phyloP scores from a whole-genome alignment of 2,329 filamentous ascomycete species.

The Chrysosphaeria jannelii region DNA sequence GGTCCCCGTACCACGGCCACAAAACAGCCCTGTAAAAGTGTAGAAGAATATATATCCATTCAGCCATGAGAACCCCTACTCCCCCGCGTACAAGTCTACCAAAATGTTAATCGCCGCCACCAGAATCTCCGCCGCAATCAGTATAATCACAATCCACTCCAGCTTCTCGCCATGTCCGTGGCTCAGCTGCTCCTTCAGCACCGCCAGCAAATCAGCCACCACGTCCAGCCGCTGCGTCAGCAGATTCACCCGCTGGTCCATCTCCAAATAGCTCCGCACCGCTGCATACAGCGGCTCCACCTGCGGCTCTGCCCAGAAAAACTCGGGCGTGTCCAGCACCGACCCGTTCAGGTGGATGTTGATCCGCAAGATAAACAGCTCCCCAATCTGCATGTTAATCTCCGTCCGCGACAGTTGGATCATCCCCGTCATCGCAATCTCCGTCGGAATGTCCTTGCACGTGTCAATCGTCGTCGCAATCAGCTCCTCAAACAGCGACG shows the following conservation, averaged over 20 bases:
- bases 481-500: constrained; percentile 82
- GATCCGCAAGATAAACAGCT: constrained; percentile 90
- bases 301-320: constrained; percentile 96
- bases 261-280: constrained; percentile 82
- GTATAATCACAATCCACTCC: constrained; percentile 81
- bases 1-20: constrained; percentile 38
- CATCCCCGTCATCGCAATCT: constrained; percentile 77
- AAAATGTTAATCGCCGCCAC: constrained; percentile 85
- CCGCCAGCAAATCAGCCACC: constrained; percentile 73
- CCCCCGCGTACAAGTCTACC: constrained; percentile 54
- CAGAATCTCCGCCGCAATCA: constrained; percentile 85
- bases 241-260: constrained; percentile 79
- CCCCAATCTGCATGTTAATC: constrained; percentile 98
- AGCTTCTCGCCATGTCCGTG: constrained; percentile 75
- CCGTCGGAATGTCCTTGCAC: constrained; percentile 74
- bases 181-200: constrained; percentile 82
- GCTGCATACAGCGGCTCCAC: constrained; percentile 90
- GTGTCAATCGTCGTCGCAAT: constrained; percentile 80
- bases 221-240: constrained; percentile 76
- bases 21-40: constrained; percentile 22
- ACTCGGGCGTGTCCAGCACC: constrained; percentile 81
- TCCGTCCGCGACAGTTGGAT: constrained; percentile 65
- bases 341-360: constrained; percentile 95
- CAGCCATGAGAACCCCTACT: not conserved
- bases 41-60: constrained; percentile 8